Evolutionary conservation across 352 stramenopile species (phyloP), one percentile per base, ranked within the genome.

Genomic region (Phytophthora hybrid): DNA sequence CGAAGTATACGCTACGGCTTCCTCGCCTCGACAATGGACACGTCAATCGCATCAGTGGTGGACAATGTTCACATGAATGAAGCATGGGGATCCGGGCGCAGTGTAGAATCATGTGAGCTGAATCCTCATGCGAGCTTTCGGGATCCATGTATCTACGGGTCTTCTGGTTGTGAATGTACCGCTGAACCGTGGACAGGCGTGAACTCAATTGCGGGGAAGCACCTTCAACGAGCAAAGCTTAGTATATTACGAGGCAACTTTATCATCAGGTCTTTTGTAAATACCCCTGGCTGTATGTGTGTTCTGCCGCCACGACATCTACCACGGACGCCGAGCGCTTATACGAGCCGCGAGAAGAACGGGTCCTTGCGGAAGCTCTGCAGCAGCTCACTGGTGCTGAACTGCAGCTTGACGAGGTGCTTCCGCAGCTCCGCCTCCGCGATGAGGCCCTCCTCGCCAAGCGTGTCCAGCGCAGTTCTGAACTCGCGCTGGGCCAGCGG

Each of bases 341-440:
- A 94, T 41, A 94, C 76, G 52, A 96, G 77, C 11, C 86, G 76
- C 21, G 86, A 83, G 66, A 96, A 94, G 80, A 88, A 96, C 26
- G 79, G 59, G 59, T 96, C 87, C 63, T 84, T 83, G 46, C 81
- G 82, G 72, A 96, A 94, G 66, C 76, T 80, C 67, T 93, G 85
- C 23, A 91, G 67, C 41, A 94, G 63, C 29, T 95, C 85, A 49
- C 84, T 93, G 10, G 84, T 80, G 39, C 74, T 90, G 49, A 84
- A 88, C 11, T 88, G 65, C n/a, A 95, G 75, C 73, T 94, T 94
- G 55, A 96, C 76, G 49, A 92, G 73, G 60, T 91, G 81, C 69
- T 90, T 90, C 69, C 93, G 90, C 54, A 92, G 75, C 54, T 94
- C 85, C 9, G 53, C 49, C 3, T 81, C 67, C 16, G 80, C 81